These are phyloP conservation scores for Teratosphaeria zuluensis DNA, from an alignment of 2,329 filamentous ascomycete genomes.

Conservation along the genomic window DNA sequence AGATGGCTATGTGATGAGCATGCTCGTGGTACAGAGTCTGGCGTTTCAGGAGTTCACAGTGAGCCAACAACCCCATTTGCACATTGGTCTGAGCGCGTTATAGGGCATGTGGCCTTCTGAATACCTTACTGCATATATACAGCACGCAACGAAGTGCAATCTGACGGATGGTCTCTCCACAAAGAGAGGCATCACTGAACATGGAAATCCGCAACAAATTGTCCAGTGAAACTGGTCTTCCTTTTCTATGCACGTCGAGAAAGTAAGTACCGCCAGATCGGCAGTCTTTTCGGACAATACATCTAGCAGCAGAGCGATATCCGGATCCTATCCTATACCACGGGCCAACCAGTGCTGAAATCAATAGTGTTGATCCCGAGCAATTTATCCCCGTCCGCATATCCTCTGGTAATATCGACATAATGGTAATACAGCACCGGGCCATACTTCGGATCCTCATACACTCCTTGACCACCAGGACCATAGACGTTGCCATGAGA, in stretches of 20 bases:
- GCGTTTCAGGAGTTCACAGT: background rate
- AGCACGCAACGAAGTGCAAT: background rate
- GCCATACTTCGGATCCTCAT: slow-evolving; percentile 40
- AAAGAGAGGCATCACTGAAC: background rate
- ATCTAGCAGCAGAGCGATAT: too few relatives aligned
- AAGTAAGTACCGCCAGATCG: too few relatives aligned
- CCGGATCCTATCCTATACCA: slow-evolving; percentile 13
- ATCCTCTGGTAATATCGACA: slow-evolving; percentile 39
- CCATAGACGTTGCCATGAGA: slow-evolving; percentile 54
- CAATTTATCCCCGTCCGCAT: slow-evolving; percentile 31
- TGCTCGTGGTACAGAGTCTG: background rate
- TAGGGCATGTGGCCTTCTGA: background rate
- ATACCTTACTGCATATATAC: background rate
- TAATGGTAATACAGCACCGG: slow-evolving; percentile 56
- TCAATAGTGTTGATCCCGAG: slow-evolving; percentile 43
- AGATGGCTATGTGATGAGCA: slow-evolving; percentile 79
- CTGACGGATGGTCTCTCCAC: background rate
- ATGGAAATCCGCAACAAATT: too few relatives aligned
- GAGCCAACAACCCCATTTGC: background rate
- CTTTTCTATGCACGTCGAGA: too few relatives aligned
- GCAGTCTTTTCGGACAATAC: too few relatives aligned
- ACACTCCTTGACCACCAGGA: slow-evolving; percentile 55
- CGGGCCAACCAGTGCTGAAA: slow-evolving; percentile 42
- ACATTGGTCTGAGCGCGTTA: background rate
- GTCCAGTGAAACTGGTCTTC: too few relatives aligned